A percentile compares a stretch with the other conserved stretches of the same genome.
Conservation (phyloP, 2,329 filamentous ascomycete genomes). For the Cercospora beticola region DNA sequence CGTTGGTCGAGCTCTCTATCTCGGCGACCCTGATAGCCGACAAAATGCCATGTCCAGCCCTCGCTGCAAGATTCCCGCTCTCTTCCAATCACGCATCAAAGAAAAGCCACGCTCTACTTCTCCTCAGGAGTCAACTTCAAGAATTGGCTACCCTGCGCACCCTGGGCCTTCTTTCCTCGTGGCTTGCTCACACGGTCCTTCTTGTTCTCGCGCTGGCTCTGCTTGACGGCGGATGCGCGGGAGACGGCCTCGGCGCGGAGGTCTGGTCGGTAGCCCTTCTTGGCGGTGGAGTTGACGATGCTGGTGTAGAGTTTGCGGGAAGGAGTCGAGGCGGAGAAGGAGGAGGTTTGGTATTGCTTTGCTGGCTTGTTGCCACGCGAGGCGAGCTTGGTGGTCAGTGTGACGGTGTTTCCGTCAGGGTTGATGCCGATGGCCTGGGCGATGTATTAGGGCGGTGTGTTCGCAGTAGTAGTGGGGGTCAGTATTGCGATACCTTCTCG, state of each 20-base stretch:
- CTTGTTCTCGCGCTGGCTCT: conserved; percentile 71
- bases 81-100: neutral
- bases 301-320: conserved; percentile 86
- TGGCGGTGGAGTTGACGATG: conserved; percentile 78
- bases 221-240: conserved; percentile 74
- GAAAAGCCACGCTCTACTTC: conserved; percentile 10
- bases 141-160: conserved; percentile 19
- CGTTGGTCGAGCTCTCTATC: neutral
- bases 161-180: conserved; percentile 38
- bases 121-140: conserved; percentile 18
- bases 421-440: conserved; percentile 77
- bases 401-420: conserved; percentile 75
- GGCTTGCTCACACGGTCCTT: conserved; percentile 63
- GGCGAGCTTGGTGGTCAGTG: conserved; percentile 81
- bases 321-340: conserved; percentile 70
- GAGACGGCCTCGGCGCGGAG: conserved; percentile 66
- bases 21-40: neutral
- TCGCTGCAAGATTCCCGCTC: neutral
- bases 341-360: conserved; percentile 62
- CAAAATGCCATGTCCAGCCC: neutral
- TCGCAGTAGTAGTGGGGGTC: conserved; percentile 65
- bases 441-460: neutral
- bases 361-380: conserved; percentile 71
- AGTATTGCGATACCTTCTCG: conserved; percentile 43
- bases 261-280: conserved; percentile 72